These are phyloP conservation scores for Neurospora sp. DNA, from an alignment of 495 filamentous ascomycete genomes.

Conservation along the genomic window DNA sequence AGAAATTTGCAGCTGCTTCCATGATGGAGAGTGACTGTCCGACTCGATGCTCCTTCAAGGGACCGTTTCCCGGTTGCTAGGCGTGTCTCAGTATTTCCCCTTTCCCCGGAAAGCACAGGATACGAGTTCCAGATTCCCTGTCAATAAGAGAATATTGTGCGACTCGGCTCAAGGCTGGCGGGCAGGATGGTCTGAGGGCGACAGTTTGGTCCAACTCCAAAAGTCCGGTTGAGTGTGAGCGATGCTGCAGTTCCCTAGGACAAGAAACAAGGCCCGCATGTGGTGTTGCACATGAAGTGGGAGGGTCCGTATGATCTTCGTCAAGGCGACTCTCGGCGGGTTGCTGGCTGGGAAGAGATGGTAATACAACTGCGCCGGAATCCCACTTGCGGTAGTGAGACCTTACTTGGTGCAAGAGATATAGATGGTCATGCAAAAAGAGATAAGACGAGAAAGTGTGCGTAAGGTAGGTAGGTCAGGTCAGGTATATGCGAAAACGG, in stretches of 20 bases:
- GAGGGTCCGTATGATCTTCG: neutral
- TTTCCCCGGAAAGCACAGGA: slow-evolving; percentile 6
- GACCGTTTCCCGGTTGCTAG: neutral
- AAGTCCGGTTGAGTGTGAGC: neutral
- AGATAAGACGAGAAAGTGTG: neutral
- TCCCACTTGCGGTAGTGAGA: neutral
- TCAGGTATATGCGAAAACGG: neutral
- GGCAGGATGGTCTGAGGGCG: neutral
- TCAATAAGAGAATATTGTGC: neutral
- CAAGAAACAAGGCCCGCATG: slow-evolving; percentile 12
- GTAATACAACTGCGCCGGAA: neutral
- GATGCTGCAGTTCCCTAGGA: neutral
- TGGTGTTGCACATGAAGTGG: slow-evolving; percentile 19
- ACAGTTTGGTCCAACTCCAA: neutral
- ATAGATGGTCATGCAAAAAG: neutral
- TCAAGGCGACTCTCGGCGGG: neutral
- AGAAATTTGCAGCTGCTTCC: slow-evolving; percentile 6
- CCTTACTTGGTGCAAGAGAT: neutral
- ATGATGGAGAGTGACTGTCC: slow-evolving; percentile 9
- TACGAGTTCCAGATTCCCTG: neutral
- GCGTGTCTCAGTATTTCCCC: slow-evolving; percentile 5
- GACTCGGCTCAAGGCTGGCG: neutral
- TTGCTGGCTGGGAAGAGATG: neutral
- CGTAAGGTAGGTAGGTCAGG: neutral
- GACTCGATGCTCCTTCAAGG: neutral